Conservation (phyloP, 192 early-diverging fungal genomes). For the Phlyctochytrium bullatum region DNA sequence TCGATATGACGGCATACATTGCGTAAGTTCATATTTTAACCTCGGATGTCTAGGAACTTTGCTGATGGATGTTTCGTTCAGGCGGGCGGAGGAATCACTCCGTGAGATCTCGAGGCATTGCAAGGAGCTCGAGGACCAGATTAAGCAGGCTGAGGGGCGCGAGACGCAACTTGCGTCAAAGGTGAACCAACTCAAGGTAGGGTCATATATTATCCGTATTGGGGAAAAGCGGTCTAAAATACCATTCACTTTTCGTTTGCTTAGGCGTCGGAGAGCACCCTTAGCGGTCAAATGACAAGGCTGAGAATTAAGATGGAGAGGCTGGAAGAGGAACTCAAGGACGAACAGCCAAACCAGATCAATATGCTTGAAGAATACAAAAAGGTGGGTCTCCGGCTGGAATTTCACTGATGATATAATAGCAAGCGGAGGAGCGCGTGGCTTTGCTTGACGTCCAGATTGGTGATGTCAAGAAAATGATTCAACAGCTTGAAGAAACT, state of each 20-base stretch:
- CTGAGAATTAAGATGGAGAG: constrained; percentile 7
- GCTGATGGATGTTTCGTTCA: no score
- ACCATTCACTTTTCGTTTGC: no score
- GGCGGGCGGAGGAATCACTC: no score
- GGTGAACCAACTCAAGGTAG: no score
- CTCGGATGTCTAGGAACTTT: no score
- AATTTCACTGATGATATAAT: background rate
- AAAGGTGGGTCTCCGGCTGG: constrained; percentile 2
- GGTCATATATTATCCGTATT: no score
- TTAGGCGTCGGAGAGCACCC: background rate
- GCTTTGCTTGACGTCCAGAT: constrained; percentile 6
- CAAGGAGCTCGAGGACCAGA: no score
- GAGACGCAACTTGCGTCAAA: no score
- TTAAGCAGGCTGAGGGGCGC: no score
- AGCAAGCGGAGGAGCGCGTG: constrained; percentile 24
- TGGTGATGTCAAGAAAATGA: background rate
- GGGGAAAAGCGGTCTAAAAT: no score
- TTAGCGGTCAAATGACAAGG: background rate
- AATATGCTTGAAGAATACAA: constrained; percentile 14
- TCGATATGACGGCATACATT: background rate
- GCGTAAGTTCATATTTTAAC: no score
- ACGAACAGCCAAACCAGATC: constrained; percentile 23
- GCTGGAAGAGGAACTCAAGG: constrained; percentile 24
- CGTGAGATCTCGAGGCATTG: no score
- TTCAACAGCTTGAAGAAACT: background rate